Evolutionary conservation across 2,329 filamentous ascomycete species (phyloP), one percentile per base, ranked within the genome.

Genomic region (Pezicula carpinea): DNA sequence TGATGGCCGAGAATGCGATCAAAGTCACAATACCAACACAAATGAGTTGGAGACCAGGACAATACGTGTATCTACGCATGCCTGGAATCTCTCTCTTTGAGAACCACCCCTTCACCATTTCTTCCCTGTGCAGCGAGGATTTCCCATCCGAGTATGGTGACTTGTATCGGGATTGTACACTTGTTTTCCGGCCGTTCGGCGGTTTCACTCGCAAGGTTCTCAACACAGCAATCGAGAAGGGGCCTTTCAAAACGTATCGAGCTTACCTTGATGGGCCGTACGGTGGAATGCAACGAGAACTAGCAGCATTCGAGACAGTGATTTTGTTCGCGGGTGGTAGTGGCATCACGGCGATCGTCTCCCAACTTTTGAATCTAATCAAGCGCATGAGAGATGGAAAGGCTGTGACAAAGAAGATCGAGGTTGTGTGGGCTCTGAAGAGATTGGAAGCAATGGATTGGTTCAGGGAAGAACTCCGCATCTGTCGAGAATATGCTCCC

Each of bases 371-470:
- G 18, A 89, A 95, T 56, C 73, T 97, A n/a, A 95, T 96, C 69
- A 96, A 96, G 69, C 83, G 90, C 49, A 96, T 97, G 85, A 83
- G 90, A 49, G 91, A 96, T 62, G 88, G 89, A 42, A 96, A 96
- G 66, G 91, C 92, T 29, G 89, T 96, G 38, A 96, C 91, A 2
- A 89, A 87, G 64, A 88, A 85, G 54, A 85, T 97, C 5, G 85
- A 93, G 14, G 88, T 97, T 1, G 80, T 97, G n/a, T 97, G 92
- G 92, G 83, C 91, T 5, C 73, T 96, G 55, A 95, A 93, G 68
- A 82, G 87, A 47, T 82, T 93, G 13, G 92, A 96, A 66, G 89
- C 89, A 1, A 89, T 97, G 83, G 89, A 96, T 64, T 97, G 92
- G 92, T 97, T 96, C 75, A 87, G 89, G 55, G 91, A 96, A 68